Percentiles rank a stretch among this genome's conserved stretches.
These are phyloP conservation scores for Isabelozyma gotoi DNA, from an alignment of 805 yeast species.

Conservation along the genomic window DNA sequence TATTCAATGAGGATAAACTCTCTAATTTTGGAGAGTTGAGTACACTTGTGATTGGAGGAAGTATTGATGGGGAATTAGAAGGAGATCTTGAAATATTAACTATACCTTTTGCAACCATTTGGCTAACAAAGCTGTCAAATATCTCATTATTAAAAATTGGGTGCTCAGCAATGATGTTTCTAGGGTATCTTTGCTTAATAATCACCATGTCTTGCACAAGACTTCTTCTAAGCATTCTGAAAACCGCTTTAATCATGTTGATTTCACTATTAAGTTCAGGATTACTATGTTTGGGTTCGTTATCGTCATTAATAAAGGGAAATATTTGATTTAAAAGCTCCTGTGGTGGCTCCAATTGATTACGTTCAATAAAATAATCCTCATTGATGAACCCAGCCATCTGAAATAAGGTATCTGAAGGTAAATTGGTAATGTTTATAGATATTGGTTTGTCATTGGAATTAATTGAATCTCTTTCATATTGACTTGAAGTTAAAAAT, in stretches of 20 bases:
- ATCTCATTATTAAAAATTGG: conserved; percentile 17
- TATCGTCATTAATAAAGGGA: conserved; percentile 20
- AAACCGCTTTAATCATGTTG: conserved; percentile 11
- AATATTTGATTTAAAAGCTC: conserved; percentile 24
- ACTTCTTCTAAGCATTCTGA: conserved; percentile 16
- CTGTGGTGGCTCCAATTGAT: conserved; percentile 21
- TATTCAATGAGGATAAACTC: background rate
- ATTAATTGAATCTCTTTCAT: background rate
- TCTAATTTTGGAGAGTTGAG: background rate
- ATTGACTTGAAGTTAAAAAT: conserved; percentile 15
- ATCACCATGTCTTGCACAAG: conserved; percentile 32
- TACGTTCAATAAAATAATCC: conserved; percentile 18
- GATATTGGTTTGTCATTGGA: conserved; percentile 10
- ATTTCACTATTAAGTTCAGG: background rate
- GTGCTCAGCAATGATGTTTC: conserved; percentile 21
- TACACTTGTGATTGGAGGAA: background rate
- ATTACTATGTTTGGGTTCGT: background rate
- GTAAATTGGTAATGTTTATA: conserved; percentile 9
- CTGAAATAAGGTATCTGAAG: conserved; percentile 11
- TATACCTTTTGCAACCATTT: conserved; percentile 7
- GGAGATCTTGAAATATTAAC: background rate
- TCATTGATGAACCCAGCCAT: conserved; percentile 22
- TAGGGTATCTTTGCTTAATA: conserved; percentile 18
- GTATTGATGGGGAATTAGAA: background rate
- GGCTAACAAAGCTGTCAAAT: conserved; percentile 4